Percentiles rank a stretch among this genome's conserved stretches.
Evolutionary conservation across 2,329 filamentous ascomycete genomes (phyloP).

Genomic region (Periglandula ipomoeae): DNA sequence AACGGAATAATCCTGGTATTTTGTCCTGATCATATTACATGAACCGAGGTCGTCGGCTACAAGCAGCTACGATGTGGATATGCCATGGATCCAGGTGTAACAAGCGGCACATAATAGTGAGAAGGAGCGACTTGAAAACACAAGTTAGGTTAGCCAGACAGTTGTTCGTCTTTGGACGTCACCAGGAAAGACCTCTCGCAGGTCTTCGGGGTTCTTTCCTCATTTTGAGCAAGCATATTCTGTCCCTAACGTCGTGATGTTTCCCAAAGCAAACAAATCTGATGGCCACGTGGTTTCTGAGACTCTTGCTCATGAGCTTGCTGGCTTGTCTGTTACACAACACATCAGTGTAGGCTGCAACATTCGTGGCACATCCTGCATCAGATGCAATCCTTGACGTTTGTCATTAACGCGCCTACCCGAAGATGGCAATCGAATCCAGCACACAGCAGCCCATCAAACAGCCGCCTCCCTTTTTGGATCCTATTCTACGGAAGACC

Average conservation of each 20-base stretch:
- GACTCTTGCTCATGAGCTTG: background rate
- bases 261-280: background rate
- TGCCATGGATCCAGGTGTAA: conserved; percentile 1
- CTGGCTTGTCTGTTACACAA: conserved; percentile 5
- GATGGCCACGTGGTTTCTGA: conserved; percentile 5
- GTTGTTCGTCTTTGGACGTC: background rate
- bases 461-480: background rate
- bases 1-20: background rate
- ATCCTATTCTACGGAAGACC: background rate
- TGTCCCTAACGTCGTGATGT: background rate
- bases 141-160: background rate
- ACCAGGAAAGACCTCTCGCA: too few species aligned
- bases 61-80: conserved; percentile 1
- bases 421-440: conserved; percentile 1
- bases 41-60: conserved; percentile 1
- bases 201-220: too few species aligned
- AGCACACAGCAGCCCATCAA: conserved; percentile 1
- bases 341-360: conserved; percentile 1
- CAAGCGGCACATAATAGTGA: background rate
- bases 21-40: background rate
- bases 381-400: conserved; percentile 3
- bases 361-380: conserved; percentile 1
- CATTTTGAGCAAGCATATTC: background rate
- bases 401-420: conserved; percentile 8
- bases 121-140: background rate